Base-by-base conservation (phyloP, 371 early-diverging fungal species). In the Rhizomucor miehei region DNA sequence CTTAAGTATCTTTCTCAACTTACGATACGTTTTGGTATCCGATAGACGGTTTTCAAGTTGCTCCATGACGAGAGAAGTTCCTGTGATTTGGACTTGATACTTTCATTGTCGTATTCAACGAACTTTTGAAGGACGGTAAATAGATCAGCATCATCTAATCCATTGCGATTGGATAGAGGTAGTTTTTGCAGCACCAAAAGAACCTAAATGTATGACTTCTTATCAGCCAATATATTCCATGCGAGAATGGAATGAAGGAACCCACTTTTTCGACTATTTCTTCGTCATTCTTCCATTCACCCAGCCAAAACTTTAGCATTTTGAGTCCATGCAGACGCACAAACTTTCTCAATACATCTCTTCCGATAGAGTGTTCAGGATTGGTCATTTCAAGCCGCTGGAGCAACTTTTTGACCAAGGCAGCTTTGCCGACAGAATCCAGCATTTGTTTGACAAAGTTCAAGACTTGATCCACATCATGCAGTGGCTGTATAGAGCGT, bases 391-490 rank as follows among this genome's bases (percentile, higher is more conserved):
- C 62, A 9, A 78, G 52, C 4, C 71, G 66, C 6, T 63, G 48
- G n/a, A 78, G 60, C 12, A 85, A 57, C 16, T 74, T 77, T 23
- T 70, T 66, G 24, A 83, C 84, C 35, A 79, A 59, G 24, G 73
- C 67, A 2, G 77, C 62, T 41, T 86, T 79, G 16, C 86, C 79
- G 10, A 79, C 69, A 3, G 84, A 81, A 48, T 80, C 76, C 19
- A 85, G 60, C 84, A 87, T 86, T 23, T 76, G 69, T 62, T 84
- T 82, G 41, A 85, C 85, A 67, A 87, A 81, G 43, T 81, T 68
- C 59, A 82, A 69, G 39, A 84, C 81, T 66, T 89, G 76, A 60
- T 84, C 82, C 12, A 65, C 60, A 73, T 71, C 62, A 59, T 73
- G 59, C 53, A 67, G 51, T 66, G 80, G 64, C 75, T 73, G 61